These are phyloP conservation scores for Paradendryphiella salina DNA, from an alignment of 2,329 filamentous ascomycete species.

Conservation along the genomic window DNA sequence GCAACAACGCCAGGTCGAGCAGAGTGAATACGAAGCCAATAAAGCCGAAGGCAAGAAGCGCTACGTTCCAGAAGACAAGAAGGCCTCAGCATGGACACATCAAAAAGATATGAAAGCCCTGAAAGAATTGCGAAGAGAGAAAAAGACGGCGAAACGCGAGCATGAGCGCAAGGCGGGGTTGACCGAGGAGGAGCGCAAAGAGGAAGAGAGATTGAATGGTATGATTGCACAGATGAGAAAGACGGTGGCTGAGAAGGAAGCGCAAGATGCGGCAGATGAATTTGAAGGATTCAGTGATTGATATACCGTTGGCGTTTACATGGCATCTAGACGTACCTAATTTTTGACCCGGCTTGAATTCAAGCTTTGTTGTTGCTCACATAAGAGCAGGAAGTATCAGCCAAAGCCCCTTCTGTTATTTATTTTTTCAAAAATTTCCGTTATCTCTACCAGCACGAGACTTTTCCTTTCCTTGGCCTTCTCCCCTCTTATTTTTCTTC, in stretches of 20 bases:
- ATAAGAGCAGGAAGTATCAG: too few species aligned
- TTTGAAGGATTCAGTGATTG: conserved; percentile 45
- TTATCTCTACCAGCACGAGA: too few species aligned
- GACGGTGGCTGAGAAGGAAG: conserved; percentile 33
- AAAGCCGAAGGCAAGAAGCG: conserved; percentile 31
- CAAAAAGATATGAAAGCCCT: conserved; percentile 42
- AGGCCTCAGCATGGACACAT: conserved; percentile 42
- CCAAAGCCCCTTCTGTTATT: too few species aligned
- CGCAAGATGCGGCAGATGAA: conserved; percentile 32
- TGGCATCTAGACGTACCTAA: too few species aligned
- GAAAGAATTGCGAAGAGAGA: conserved; percentile 41
- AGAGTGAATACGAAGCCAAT: conserved; percentile 29
- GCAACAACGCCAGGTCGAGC: conserved; percentile 44
- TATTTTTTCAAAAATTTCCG: too few species aligned
- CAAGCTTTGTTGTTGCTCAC: too few species aligned
- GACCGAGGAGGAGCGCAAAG: conserved; percentile 36
- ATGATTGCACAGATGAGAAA: conserved; percentile 39
- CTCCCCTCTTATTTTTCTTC: too few species aligned
- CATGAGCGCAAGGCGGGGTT: conserved; percentile 32
- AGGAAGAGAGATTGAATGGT: conserved; percentile 40
- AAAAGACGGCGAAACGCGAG: conserved; percentile 41
- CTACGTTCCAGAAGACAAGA: conserved; percentile 31
- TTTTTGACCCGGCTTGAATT: too few species aligned
- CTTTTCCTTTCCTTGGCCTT: too few species aligned
- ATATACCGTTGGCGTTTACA: not conserved